These are phyloP conservation scores for Catharanthus roseus DNA, from an alignment of 257 asterid species.

Conservation along the genomic window DNA sequence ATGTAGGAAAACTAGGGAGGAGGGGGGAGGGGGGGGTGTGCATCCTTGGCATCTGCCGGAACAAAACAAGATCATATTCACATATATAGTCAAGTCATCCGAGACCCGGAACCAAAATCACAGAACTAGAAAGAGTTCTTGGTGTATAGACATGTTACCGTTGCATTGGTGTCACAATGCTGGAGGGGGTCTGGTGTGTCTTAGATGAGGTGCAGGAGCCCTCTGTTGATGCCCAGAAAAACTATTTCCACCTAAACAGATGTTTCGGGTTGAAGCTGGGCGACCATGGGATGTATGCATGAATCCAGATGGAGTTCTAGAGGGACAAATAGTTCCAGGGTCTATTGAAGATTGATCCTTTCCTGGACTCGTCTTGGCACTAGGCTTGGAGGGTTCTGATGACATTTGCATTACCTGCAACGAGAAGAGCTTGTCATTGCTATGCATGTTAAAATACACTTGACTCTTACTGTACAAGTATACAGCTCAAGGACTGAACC, in stretches of 20 bases:
- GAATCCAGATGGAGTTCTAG: conserved; percentile 2
- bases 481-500: too few relatives aligned
- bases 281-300: not conserved
- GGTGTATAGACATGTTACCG: not conserved
- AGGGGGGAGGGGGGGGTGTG: too few relatives aligned
- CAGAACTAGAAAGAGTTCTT: too few relatives aligned
- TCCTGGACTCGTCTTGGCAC: not conserved
- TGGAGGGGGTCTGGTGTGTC: conserved; percentile 14
- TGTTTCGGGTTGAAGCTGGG: not conserved
- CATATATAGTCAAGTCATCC: too few relatives aligned
- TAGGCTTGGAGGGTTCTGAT: not conserved
- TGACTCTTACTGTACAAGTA: not conserved
- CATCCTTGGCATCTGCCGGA: not conserved
- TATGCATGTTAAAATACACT: not conserved
- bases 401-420: not conserved
- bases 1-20: too few relatives aligned
- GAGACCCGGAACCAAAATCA: not conserved
- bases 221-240: conserved; percentile 15
- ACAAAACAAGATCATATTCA: not conserved
- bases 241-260: conserved; percentile 2
- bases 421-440: not conserved
- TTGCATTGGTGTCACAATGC: not conserved
- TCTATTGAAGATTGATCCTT: conserved; percentile 7
- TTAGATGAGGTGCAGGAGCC: conserved; percentile 53
- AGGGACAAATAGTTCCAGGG: not conserved